Conservation (phyloP, 495 filamentous ascomycete species). For the Tuber borchii region DNA sequence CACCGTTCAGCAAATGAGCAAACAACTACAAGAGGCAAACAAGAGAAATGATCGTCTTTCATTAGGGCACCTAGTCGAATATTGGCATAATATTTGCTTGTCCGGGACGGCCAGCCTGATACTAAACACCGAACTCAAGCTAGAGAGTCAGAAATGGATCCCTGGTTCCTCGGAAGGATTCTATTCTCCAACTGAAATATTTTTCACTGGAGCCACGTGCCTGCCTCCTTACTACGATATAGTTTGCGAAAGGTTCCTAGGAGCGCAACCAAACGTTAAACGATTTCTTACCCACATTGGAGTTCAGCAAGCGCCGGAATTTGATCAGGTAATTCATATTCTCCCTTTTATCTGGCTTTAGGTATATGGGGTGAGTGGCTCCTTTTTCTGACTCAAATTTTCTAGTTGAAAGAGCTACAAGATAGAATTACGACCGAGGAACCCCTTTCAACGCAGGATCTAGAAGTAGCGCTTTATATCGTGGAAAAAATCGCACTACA, state of each 20-base stretch:
- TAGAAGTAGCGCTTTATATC: constrained; percentile 27
- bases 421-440: constrained; percentile 21
- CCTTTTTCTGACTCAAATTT: neutral
- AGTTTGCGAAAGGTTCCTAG: constrained; percentile 5
- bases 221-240: constrained; percentile 26
- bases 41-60: neutral
- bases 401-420: constrained; percentile 33
- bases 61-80: neutral
- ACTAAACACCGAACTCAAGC: neutral
- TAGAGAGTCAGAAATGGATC: constrained; percentile 26
- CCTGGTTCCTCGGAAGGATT: constrained; percentile 18
- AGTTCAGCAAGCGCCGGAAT: constrained; percentile 18
- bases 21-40: constrained; percentile 18
- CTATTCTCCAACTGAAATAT: constrained; percentile 23
- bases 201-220: constrained; percentile 15
- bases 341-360: neutral
- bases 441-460: constrained; percentile 8
- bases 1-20: neutral
- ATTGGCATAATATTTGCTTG: neutral
- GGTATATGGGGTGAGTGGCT: neutral
- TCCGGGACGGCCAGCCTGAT: neutral
- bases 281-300: constrained; percentile 12
- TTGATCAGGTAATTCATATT: constrained; percentile 26
- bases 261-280: neutral
- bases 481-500: constrained; percentile 25